Conservation (phyloP, 768 basidiomycete genomes). For the Austroboletus festivus region DNA sequence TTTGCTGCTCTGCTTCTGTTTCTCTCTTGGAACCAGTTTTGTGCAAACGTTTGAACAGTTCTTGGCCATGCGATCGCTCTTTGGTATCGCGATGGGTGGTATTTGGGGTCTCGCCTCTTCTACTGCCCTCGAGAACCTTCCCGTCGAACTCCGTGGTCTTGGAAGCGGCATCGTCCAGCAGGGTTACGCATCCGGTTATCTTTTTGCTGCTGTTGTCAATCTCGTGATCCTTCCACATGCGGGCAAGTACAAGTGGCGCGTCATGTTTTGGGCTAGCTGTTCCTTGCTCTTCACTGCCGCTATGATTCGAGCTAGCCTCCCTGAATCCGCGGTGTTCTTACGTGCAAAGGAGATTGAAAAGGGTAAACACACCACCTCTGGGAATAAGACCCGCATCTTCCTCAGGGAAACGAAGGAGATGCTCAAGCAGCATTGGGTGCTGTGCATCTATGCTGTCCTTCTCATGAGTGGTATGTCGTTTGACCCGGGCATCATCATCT, state of each 20-base stretch:
- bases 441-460: constrained; percentile 80
- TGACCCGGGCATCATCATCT: neutral
- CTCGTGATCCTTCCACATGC: constrained; percentile 48
- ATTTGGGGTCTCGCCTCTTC: constrained; percentile 85
- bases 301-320: constrained; percentile 58
- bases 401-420: constrained; percentile 68
- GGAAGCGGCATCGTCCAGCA: constrained; percentile 85
- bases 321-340: constrained; percentile 77
- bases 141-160: constrained; percentile 85
- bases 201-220: constrained; percentile 82
- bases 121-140: constrained; percentile 86
- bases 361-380: constrained; percentile 33
- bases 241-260: constrained; percentile 54
- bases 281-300: constrained; percentile 73
- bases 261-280: constrained; percentile 77
- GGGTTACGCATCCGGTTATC: constrained; percentile 88
- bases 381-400: constrained; percentile 67
- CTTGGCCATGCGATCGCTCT: constrained; percentile 76
- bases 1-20: constrained; percentile 61
- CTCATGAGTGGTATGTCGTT: constrained; percentile 60
- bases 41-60: constrained; percentile 73
- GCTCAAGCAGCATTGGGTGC: constrained; percentile 78
- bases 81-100: constrained; percentile 87
- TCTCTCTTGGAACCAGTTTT: constrained; percentile 82
- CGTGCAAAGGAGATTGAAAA: constrained; percentile 55